phyloP scores from a whole-genome alignment of 1,139 yeast species.

The Candida neerlandica region DNA sequence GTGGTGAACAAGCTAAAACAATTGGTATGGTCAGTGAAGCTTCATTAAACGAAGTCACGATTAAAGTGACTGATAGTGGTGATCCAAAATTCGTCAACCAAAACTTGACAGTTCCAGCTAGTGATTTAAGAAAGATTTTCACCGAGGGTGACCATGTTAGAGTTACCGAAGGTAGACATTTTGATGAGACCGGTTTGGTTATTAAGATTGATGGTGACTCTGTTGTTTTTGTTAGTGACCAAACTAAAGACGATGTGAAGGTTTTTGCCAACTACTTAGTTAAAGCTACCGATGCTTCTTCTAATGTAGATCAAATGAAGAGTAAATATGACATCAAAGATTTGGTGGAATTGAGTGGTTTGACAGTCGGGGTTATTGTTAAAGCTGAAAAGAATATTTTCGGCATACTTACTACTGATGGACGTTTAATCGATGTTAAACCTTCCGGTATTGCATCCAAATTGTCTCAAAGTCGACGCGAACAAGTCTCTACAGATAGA shows the following conservation, averaged over 20 bases:
- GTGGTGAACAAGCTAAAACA: constrained; percentile 93
- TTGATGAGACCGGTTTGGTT: constrained; percentile 93
- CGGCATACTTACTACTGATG: constrained; percentile 81
- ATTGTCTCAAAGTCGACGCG: constrained; percentile 61
- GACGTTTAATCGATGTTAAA: constrained; percentile 68
- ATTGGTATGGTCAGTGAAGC: constrained; percentile 77
- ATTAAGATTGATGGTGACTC: constrained; percentile 80
- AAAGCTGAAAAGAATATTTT: constrained; percentile 87
- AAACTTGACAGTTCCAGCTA: constrained; percentile 69
- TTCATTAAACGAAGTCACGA: constrained; percentile 63
- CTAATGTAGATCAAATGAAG: constrained; percentile 36
- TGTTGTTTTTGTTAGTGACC: constrained; percentile 87
- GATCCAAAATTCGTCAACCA: constrained; percentile 51
- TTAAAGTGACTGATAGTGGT: constrained; percentile 55
- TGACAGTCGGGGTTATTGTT: constrained; percentile 85
- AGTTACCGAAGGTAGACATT: constrained; percentile 86
- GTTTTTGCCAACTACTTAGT: constrained; percentile 89
- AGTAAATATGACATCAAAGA: constrained; percentile 87
- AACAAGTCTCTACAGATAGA: constrained; percentile 84
- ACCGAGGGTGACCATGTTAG: constrained; percentile 94
- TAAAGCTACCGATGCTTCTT: constrained; percentile 74
- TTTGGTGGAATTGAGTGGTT: constrained; percentile 84
- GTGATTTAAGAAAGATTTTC: constrained; percentile 82
- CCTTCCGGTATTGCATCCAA: constrained; percentile 83
- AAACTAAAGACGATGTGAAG: constrained; percentile 82